A percentile compares a stretch with the other conserved stretches of the same genome.
These are phyloP conservation scores for Escovopsis sp. DNA, from an alignment of 2,329 filamentous ascomycete genomes.

Conservation along the genomic window DNA sequence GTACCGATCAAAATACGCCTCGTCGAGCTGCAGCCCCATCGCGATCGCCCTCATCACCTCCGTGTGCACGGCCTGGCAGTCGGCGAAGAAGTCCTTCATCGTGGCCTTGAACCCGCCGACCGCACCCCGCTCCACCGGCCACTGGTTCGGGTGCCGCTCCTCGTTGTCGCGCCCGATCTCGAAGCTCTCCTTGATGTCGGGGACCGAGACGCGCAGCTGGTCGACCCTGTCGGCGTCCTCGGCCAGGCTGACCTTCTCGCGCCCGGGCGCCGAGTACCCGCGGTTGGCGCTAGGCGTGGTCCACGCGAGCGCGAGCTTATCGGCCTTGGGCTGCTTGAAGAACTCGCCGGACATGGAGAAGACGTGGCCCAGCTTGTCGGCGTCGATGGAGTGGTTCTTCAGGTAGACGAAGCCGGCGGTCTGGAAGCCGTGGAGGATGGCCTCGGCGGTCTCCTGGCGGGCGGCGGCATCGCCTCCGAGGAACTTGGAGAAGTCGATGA, in stretches of 20 bases:
- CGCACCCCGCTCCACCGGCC: slow-evolving; percentile 38
- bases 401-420: slow-evolving; percentile 83
- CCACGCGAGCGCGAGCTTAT: slow-evolving; percentile 56
- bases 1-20: slow-evolving; percentile 61
- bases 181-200: slow-evolving; percentile 49
- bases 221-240: slow-evolving; percentile 40
- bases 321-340: slow-evolving; percentile 45
- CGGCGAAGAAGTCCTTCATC: slow-evolving; percentile 62
- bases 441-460: slow-evolving; percentile 49
- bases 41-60: slow-evolving; percentile 76
- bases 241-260: slow-evolving; percentile 54
- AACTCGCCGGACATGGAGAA: slow-evolving; percentile 57
- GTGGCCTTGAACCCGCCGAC: slow-evolving; percentile 44
- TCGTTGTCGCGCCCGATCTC: slow-evolving; percentile 49
- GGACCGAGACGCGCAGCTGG: slow-evolving; percentile 39
- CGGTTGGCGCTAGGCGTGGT: slow-evolving; percentile 57
- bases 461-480: slow-evolving; percentile 44
- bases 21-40: slow-evolving; percentile 58
- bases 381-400: slow-evolving; percentile 57
- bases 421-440: slow-evolving; percentile 68
- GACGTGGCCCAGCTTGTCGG: slow-evolving; percentile 39
- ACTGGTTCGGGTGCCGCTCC: slow-evolving; percentile 55
- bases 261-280: slow-evolving; percentile 53
- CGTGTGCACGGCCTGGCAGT: slow-evolving; percentile 58
- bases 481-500: slow-evolving; percentile 53